These are phyloP conservation scores for Barnettozyma populi DNA, from an alignment of 805 yeast species.

Conservation along the genomic window DNA sequence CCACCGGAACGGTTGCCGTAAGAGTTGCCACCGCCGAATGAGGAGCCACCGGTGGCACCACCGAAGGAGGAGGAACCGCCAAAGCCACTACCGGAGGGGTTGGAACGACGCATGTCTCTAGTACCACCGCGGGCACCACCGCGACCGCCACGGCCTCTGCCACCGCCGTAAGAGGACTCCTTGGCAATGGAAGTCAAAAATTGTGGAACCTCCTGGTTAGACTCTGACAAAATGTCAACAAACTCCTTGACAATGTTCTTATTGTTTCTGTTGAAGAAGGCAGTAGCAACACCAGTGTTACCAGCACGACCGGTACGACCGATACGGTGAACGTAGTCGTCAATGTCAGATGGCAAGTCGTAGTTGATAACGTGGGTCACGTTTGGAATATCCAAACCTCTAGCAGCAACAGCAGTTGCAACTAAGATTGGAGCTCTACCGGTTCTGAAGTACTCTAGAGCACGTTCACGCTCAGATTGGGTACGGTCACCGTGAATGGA, in stretches of 20 bases:
- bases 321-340: slow-evolving; percentile 97
- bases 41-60: slow-evolving; percentile 9
- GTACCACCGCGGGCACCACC: slow-evolving; percentile 38
- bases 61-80: slow-evolving; percentile 11
- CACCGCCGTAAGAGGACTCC: slow-evolving; percentile 59
- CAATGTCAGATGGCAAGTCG: slow-evolving; percentile 94
- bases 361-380: slow-evolving; percentile 97
- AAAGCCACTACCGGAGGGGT: slow-evolving; percentile 12
- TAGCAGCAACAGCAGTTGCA: slow-evolving; percentile 99
- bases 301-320: slow-evolving; percentile 99
- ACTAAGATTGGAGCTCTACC: slow-evolving; percentile 93
- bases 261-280: slow-evolving; percentile 96
- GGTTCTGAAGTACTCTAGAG: slow-evolving; percentile 85
- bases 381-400: slow-evolving; percentile 99
- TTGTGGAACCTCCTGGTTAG: slow-evolving; percentile 95
- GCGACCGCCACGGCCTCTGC: slow-evolving; percentile 43
- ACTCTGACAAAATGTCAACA: slow-evolving; percentile 83
- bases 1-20: slow-evolving; percentile 23
- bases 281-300: slow-evolving; percentile 97
- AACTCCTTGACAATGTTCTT: slow-evolving; percentile 83
- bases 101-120: slow-evolving; percentile 48
- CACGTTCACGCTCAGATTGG: slow-evolving; percentile 96
- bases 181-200: slow-evolving; percentile 78
- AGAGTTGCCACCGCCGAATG: slow-evolving; percentile 7
- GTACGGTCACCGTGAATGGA: slow-evolving; percentile 99